A percentile compares a stretch with the other conserved stretches of the same genome.
These are phyloP conservation scores for Pyrus betulifolia DNA, from an alignment of 306 rosid genomes.

Conservation along the genomic window DNA sequence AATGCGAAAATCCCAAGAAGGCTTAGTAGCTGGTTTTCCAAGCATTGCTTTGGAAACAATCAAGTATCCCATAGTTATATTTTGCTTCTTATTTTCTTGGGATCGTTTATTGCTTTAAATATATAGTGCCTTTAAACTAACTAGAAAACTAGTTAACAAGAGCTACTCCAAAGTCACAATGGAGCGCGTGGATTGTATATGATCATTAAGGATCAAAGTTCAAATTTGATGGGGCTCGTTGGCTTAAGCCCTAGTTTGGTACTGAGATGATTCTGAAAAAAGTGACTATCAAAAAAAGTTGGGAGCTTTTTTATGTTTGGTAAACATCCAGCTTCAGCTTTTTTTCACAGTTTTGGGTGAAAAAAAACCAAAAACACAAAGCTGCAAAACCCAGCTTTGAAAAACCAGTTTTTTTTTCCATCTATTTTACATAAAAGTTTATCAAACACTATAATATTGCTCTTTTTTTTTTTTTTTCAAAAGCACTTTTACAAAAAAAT, in stretches of 20 bases:
- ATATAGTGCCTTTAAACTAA: conserved; percentile 18
- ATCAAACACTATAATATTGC: too few relatives aligned
- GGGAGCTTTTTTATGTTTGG: too few relatives aligned
- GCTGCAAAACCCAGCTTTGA: too few relatives aligned
- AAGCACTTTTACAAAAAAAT: too few relatives aligned
- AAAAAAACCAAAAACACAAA: too few relatives aligned
- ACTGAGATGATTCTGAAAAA: too few relatives aligned
- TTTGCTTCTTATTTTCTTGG: conserved; percentile 37
- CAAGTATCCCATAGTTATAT: conserved; percentile 39
- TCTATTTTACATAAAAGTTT: too few relatives aligned
- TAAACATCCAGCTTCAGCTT: too few relatives aligned
- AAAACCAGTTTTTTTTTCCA: too few relatives aligned
- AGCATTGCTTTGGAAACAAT: conserved; percentile 60
- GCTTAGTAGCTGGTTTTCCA: conserved; percentile 50
- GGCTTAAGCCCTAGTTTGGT: neutral
- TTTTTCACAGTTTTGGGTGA: too few relatives aligned
- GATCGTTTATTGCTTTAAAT: conserved; percentile 51
- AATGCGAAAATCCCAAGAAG: conserved; percentile 62
- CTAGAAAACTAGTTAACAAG: conserved; percentile 5
- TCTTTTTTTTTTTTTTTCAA: too few relatives aligned
- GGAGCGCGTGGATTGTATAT: conserved; percentile 39
- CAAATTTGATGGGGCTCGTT: neutral
- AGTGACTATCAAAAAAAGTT: too few relatives aligned
- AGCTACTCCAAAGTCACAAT: neutral
- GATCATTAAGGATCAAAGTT: neutral